Evolutionary conservation across 2,329 filamentous ascomycete genomes (phyloP).

Genomic region (Cordyceps fumosorosea): DNA sequence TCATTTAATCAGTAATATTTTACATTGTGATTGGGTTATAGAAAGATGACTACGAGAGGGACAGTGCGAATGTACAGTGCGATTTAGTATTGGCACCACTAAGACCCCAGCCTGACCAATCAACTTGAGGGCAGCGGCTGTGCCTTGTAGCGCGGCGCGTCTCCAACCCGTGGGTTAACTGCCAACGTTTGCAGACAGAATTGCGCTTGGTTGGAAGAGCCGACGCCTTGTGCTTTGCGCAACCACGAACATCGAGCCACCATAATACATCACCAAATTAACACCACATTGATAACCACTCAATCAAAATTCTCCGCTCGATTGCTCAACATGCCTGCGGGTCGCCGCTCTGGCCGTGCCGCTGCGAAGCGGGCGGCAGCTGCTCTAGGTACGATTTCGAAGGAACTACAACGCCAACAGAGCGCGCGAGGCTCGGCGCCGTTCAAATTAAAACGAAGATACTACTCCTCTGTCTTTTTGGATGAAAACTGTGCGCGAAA

Average conservation of each 20-base stretch:
- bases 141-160: slow-evolving; percentile 20
- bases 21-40: background rate
- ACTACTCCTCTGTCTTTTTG: background rate
- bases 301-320: background rate
- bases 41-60: background rate
- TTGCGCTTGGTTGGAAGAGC: background rate
- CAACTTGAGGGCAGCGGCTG: slow-evolving; percentile 15
- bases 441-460: background rate
- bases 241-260: background rate
- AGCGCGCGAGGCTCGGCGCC: background rate
- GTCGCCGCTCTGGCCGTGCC: slow-evolving; percentile 46
- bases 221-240: background rate
- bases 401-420: slow-evolving; percentile 2
- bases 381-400: slow-evolving; percentile 40
- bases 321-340: slow-evolving; percentile 19
- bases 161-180: slow-evolving; percentile 13
- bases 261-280: background rate
- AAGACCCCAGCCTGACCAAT: slow-evolving; percentile 19
- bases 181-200: background rate
- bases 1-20: background rate
- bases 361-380: slow-evolving; percentile 48
- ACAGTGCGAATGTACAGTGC: slow-evolving; percentile 18
- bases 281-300: background rate
- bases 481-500: background rate
- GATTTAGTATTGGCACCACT: slow-evolving; percentile 6